Base-by-base conservation (phyloP, 164 flowering plant species). In the Piper betle region DNA sequence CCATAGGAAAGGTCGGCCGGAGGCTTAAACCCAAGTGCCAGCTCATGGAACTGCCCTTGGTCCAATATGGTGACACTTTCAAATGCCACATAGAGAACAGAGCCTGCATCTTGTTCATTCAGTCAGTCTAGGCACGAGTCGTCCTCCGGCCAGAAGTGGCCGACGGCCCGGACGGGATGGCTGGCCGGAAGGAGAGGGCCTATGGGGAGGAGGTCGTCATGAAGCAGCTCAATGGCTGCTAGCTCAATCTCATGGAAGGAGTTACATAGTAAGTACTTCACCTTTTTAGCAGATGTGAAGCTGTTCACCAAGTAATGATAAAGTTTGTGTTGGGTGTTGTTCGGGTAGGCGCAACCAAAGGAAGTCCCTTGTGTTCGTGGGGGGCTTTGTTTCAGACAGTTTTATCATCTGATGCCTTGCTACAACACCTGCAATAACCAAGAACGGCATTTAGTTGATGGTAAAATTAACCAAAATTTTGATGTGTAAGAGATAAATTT, bases 91-190 rank as follows among this genome's bases (percentile, higher is more conserved):
- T 55, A 55, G 25, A 55, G 15, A 38, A 55, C 58, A 6, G 58
- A 55, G 58, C 58, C 0, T 3, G 37, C 58, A 11, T n/a, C 39
- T 11, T 55, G 58, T 8, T 33, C 39, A 15, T 55, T 39, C 11
- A 55, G 58, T 39, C 39, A 55, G 33, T 15, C 38, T 33, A 55
- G 39, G 39, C 58, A 55, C 5, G 58, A 17, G 25, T 38, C 6
- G 9, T 55, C 58, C 58, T 55, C 58, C 38, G 58, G 16, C 58
- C 58, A 55, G 58, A 55, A 55, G 39, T 55, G 58, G 15, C 39
- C 39, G 17, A 55, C 58, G 6, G 38, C 15, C 58, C 33, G 25
- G 39, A 16, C 15, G 39, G 16, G 17, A 6, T 39, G 58, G 15
- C 3, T 25, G 58, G 15, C 15, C 3, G 58, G 16, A 7, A 55